A percentile compares a stretch with the other conserved stretches of the same genome.
These are phyloP conservation scores for Venturia effusa DNA, from an alignment of 2,329 filamentous ascomycete genomes.

Conservation along the genomic window DNA sequence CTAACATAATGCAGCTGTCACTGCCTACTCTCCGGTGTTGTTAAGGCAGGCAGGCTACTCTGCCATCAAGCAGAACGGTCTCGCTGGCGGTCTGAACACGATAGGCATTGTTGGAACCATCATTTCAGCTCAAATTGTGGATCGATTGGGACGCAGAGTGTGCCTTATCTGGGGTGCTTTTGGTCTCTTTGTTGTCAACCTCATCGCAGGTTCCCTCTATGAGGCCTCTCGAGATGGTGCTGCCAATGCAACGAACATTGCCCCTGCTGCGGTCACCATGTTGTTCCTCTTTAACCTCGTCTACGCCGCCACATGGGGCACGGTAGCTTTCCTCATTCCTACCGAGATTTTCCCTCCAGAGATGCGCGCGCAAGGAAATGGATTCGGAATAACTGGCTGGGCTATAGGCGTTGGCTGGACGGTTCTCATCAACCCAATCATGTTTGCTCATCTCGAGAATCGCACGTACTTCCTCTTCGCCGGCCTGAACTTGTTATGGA, in stretches of 20 bases:
- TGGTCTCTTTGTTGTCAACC: slow-evolving; percentile 30
- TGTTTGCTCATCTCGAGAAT: slow-evolving; percentile 37
- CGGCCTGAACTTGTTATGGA: slow-evolving; percentile 39
- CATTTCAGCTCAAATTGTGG: slow-evolving; percentile 59
- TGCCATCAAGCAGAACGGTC: slow-evolving; percentile 40
- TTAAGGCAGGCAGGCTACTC: neutral
- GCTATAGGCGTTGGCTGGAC: slow-evolving; percentile 47
- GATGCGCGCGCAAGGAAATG: slow-evolving; percentile 62
- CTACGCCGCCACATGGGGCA: slow-evolving; percentile 55
- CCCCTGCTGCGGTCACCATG: slow-evolving; percentile 57
- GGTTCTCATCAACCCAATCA: slow-evolving; percentile 41
- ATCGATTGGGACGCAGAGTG: slow-evolving; percentile 57
- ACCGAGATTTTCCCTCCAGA: slow-evolving; percentile 65
- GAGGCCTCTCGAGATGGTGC: slow-evolving; percentile 26
- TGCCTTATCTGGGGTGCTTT: slow-evolving; percentile 37
- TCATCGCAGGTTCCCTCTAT: slow-evolving; percentile 23
- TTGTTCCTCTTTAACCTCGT: slow-evolving; percentile 58
- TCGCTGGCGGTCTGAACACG: slow-evolving; percentile 40
- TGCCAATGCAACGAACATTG: slow-evolving; percentile 40
- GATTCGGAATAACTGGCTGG: slow-evolving; percentile 68
- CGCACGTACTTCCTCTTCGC: slow-evolving; percentile 43
- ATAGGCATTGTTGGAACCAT: slow-evolving; percentile 54
- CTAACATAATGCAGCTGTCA: neutral
- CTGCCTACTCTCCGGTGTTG: neutral
- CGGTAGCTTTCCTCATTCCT: slow-evolving; percentile 44